Conservation (phyloP, 1,284 basidiomycete species). For the Ganoderma lucidum region DNA sequence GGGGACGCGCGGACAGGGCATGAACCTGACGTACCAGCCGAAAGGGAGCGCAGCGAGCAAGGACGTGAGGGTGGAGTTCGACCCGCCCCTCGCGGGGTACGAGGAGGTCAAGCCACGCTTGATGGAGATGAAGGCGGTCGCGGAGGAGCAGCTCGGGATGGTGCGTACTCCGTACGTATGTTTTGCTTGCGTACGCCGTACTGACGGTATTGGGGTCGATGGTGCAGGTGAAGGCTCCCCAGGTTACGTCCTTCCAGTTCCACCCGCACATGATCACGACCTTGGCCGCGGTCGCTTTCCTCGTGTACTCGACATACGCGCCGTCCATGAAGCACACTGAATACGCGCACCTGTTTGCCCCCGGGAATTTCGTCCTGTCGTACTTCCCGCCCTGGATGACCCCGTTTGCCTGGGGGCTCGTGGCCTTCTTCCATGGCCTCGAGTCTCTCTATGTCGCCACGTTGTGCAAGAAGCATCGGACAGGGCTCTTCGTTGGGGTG, state of each 20-base stretch:
- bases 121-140: constrained; percentile 75
- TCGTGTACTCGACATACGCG: constrained; percentile 52
- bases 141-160: constrained; percentile 79
- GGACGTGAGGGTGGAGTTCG: constrained; percentile 62
- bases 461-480: constrained; percentile 63
- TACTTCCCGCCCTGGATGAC: constrained; percentile 35
- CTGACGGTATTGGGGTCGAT: background rate
- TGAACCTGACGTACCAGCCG: constrained; percentile 70
- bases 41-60: constrained; percentile 51
- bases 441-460: constrained; percentile 62
- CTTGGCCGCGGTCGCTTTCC: constrained; percentile 36
- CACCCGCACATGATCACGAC: constrained; percentile 46
- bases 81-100: constrained; percentile 75
- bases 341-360: constrained; percentile 33
- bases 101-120: constrained; percentile 83
- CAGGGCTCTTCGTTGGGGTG: constrained; percentile 61
- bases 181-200: background rate
- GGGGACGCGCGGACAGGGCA: constrained; percentile 56
- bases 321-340: constrained; percentile 38
- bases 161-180: constrained; percentile 48
- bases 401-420: constrained; percentile 42
- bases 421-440: constrained; percentile 49
- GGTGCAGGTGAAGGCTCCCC: constrained; percentile 65
- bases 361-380: constrained; percentile 26
- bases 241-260: constrained; percentile 59